phyloP scores from a whole-genome alignment of 768 basidiomycete genomes.

The Calocera cornea region DNA sequence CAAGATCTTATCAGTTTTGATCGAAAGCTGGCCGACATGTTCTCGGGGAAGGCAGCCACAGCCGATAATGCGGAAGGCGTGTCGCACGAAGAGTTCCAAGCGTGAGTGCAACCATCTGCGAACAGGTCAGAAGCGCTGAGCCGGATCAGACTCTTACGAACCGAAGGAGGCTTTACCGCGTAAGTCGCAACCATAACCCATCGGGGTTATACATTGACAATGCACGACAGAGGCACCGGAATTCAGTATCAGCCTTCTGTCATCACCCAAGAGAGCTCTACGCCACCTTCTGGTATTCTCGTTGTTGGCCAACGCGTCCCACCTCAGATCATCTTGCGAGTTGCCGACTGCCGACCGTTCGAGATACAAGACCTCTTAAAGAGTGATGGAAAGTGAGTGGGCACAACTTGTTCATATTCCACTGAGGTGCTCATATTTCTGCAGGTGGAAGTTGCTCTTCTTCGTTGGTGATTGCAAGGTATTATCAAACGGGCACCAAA shows the following conservation, averaged over 20 bases:
- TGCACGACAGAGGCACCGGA: conserved; percentile 33
- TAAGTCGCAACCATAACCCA: neutral
- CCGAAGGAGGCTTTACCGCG: conserved; percentile 38
- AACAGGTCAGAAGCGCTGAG: neutral
- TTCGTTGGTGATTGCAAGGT: conserved; percentile 4
- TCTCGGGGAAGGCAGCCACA: conserved; percentile 41
- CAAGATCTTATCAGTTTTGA: conserved; percentile 29
- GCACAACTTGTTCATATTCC: neutral
- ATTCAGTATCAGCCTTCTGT: conserved; percentile 39
- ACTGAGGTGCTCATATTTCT: neutral
- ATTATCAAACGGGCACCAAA: neutral
- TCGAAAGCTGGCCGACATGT: neutral
- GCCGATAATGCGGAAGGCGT: conserved; percentile 33
- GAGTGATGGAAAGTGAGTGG: neutral
- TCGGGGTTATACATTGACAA: neutral
- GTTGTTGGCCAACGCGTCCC: conserved; percentile 40
- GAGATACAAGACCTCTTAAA: conserved; percentile 41
- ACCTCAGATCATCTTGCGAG: conserved; percentile 37
- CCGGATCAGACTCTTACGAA: conserved; percentile 33
- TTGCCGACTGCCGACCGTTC: conserved; percentile 37
- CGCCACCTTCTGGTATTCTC: conserved; percentile 32
- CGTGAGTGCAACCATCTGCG: conserved; percentile 16
- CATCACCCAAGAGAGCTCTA: conserved; percentile 26
- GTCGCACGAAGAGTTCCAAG: conserved; percentile 36
- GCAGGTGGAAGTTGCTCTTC: neutral